A percentile compares a stretch with the other conserved stretches of the same genome.
These are phyloP conservation scores for Rhodotorula graminis DNA, from an alignment of 768 basidiomycete species.

Conservation along the genomic window DNA sequence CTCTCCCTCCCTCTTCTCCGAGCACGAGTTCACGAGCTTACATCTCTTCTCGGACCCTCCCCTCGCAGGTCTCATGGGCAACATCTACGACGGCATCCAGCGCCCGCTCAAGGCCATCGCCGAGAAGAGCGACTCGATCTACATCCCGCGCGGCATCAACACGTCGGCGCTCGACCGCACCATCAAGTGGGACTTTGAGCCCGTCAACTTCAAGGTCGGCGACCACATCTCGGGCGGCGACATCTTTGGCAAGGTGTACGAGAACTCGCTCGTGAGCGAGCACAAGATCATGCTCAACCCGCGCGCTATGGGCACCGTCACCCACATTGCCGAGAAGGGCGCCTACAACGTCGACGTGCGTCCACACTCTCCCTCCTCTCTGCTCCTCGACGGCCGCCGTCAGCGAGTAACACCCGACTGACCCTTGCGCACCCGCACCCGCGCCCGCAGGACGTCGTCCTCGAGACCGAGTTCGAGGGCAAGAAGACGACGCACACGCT, in stretches of 20 bases:
- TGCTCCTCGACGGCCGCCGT: background rate
- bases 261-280: constrained; percentile 92
- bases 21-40: background rate
- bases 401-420: background rate
- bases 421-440: background rate
- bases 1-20: background rate
- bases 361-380: constrained; percentile 9
- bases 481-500: constrained; percentile 87
- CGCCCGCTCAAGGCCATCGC: constrained; percentile 69
- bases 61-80: constrained; percentile 86
- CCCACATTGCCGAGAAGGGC: constrained; percentile 86
- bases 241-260: constrained; percentile 89
- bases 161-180: constrained; percentile 85
- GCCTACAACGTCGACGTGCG: constrained; percentile 83
- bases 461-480: constrained; percentile 97
- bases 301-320: constrained; percentile 89
- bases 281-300: constrained; percentile 97
- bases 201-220: constrained; percentile 75
- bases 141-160: constrained; percentile 98
- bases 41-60: background rate
- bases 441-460: constrained; percentile 69
- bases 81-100: constrained; percentile 57
- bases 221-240: constrained; percentile 97
- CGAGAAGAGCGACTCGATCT: constrained; percentile 96
- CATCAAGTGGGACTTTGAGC: constrained; percentile 92